These are phyloP conservation scores for Fraxinus excelsior DNA, from an alignment of 257 asterid species.

Conservation along the genomic window DNA sequence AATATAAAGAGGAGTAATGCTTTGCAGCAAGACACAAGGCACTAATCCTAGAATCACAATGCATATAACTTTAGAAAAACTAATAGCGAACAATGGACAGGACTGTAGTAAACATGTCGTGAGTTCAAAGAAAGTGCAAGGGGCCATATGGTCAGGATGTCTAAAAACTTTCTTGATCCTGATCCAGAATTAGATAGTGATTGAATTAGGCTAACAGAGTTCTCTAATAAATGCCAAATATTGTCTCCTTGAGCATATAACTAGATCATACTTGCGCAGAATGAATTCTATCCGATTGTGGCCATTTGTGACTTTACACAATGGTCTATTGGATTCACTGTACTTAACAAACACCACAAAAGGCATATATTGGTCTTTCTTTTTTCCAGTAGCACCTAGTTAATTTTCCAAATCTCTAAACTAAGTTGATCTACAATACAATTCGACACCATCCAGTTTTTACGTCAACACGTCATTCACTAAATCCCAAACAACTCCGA, in stretches of 20 bases:
- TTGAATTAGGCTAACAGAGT: background rate
- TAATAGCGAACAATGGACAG: background rate
- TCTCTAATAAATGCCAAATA: background rate
- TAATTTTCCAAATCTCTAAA: too few relatives aligned
- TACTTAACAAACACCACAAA: background rate
- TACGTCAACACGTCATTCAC: background rate
- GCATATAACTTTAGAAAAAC: background rate
- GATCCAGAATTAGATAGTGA: background rate
- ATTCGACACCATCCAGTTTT: background rate
- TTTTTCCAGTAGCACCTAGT: background rate
- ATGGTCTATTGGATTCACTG: background rate
- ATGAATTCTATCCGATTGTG: background rate
- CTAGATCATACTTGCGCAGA: background rate
- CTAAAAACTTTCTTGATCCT: background rate
- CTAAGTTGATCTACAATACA: background rate
- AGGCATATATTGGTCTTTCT: background rate
- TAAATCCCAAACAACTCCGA: background rate
- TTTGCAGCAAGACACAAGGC: background rate
- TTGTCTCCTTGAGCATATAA: background rate
- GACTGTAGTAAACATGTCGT: background rate
- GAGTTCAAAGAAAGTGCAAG: background rate
- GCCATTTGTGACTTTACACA: background rate
- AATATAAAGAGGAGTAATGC: background rate
- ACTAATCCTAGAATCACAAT: background rate
- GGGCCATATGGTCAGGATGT: background rate